phyloP scores from a whole-genome alignment of 768 basidiomycete genomes.

The Serendipita sp. region DNA sequence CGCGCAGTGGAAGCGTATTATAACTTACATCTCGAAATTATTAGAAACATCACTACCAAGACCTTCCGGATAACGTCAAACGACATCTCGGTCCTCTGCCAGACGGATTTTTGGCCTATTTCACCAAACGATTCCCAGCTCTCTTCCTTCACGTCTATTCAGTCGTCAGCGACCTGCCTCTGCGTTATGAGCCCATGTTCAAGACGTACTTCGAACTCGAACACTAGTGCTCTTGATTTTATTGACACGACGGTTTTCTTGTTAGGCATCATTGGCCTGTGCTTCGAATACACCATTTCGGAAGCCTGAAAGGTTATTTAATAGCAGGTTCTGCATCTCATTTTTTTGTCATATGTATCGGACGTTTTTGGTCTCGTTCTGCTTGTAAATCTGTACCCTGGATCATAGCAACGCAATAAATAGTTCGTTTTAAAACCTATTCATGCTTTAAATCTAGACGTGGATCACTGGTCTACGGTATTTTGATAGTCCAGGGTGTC shows the following conservation, averaged over 20 bases:
- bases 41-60: conserved; percentile 96
- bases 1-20: not conserved
- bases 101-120: conserved; percentile 81
- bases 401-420: too few species aligned
- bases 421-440: too few species aligned
- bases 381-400: too few species aligned
- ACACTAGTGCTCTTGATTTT: not conserved
- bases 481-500: too few species aligned
- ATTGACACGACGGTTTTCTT: not conserved
- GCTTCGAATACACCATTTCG: not conserved
- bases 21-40: not conserved
- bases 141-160: conserved; percentile 84
- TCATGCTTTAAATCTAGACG: too few species aligned
- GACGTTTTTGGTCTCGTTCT: not conserved
- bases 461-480: too few species aligned
- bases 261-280: not conserved
- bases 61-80: conserved; percentile 82
- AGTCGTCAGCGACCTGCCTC: conserved; percentile 56
- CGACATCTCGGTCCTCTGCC: conserved; percentile 82
- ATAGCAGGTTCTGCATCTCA: not conserved
- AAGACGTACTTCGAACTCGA: conserved; percentile 66
- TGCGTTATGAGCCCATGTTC: conserved; percentile 81
- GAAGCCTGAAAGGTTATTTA: too few species aligned
- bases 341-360: not conserved
- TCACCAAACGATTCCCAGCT: conserved; percentile 79